Percentiles rank a stretch among this genome's conserved stretches.
Conservation (phyloP, 2,329 filamentous ascomycete genomes). For the Trichoderma sp. region DNA sequence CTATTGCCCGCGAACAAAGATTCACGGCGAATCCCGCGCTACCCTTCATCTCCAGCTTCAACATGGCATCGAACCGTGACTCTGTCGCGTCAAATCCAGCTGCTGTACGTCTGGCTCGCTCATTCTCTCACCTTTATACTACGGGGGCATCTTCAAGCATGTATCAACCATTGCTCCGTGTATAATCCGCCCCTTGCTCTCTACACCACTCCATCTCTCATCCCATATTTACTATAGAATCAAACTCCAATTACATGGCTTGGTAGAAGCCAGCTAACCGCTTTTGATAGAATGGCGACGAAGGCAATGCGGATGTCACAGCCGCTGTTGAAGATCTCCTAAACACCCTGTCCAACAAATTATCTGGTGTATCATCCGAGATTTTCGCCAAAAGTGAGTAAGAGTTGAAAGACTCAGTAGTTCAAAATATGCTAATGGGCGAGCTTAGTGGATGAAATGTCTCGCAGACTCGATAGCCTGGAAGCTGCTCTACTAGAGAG, state of each 20-base stretch:
- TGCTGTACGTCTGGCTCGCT: conserved; percentile 15
- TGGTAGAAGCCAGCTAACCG: neutral
- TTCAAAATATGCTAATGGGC: conserved; percentile 24
- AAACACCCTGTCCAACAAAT: conserved; percentile 82
- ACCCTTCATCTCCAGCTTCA: neutral
- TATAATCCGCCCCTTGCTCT: neutral
- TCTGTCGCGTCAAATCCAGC: conserved; percentile 24
- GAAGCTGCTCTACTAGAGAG: conserved; percentile 69
- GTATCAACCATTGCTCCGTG: neutral
- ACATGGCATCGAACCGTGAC: conserved; percentile 26
- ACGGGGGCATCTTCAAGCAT: neutral
- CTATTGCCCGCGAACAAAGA: neutral
- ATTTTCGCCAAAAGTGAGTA: conserved; percentile 82
- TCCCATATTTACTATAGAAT: neutral
- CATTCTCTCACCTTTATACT: neutral
- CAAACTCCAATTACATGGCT: neutral
- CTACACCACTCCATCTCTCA: neutral
- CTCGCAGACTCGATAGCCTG: conserved; percentile 77
- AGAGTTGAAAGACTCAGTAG: neutral
- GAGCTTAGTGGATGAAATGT: conserved; percentile 89
- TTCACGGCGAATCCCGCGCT: neutral
- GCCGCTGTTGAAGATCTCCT: conserved; percentile 84
- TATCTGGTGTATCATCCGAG: conserved; percentile 80
- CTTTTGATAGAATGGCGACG: conserved; percentile 10
- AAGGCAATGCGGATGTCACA: conserved; percentile 59